phyloP scores from a whole-genome alignment of 345 rosid genomes.

The Salix exigua region DNA sequence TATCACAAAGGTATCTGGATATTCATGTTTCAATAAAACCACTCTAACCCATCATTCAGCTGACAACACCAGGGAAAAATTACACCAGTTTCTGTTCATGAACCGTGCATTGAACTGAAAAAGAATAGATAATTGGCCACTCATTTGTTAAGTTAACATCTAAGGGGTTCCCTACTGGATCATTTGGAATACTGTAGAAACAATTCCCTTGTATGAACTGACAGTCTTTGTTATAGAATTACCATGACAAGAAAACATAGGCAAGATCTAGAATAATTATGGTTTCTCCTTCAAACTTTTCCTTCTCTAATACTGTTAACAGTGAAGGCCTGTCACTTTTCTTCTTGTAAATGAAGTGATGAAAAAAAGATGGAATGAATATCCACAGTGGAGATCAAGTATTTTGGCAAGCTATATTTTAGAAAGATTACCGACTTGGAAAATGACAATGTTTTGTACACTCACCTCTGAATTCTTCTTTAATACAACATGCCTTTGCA shows the following conservation, averaged over 20 bases:
- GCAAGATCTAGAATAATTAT: neutral
- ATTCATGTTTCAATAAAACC: neutral
- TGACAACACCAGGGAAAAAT: neutral
- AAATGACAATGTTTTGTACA: neutral
- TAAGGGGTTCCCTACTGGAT: neutral
- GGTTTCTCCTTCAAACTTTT: neutral
- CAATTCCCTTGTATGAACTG: neutral
- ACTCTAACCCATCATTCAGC: neutral
- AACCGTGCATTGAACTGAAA: neutral
- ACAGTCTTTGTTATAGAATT: neutral
- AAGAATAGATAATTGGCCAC: neutral
- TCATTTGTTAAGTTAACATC: neutral
- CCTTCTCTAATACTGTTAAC: neutral
- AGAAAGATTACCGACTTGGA: neutral
- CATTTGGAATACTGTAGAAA: neutral
- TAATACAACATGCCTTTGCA: neutral
- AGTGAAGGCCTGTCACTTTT: neutral
- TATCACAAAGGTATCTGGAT: conserved; percentile 54
- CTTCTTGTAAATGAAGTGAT: neutral
- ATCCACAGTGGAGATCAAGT: neutral
- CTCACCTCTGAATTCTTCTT: neutral
- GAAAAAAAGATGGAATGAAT: neutral
- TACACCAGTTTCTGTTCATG: neutral
- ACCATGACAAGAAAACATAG: neutral
- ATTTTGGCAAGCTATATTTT: neutral